Conservation (phyloP, 169 alveolate species). For the Cyclospora cayetanensis region DNA sequence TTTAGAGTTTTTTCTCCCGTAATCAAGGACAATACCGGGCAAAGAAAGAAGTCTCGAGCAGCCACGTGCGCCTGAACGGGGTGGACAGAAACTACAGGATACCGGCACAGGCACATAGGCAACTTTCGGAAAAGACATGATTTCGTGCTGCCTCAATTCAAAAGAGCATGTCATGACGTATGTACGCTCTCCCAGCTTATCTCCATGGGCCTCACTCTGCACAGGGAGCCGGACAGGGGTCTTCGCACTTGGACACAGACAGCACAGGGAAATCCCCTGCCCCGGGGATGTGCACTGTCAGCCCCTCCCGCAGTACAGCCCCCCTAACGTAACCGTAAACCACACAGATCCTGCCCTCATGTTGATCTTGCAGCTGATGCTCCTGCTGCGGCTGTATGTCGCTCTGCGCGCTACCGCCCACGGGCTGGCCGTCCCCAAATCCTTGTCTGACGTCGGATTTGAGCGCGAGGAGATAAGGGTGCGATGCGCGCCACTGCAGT, state of each 20-base stretch:
- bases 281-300: conserved; percentile 91
- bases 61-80: too few species aligned
- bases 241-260: conserved; percentile 82
- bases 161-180: too few species aligned
- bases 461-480: conserved; percentile 96
- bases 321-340: conserved; percentile 97
- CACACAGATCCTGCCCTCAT: conserved; percentile 72
- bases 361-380: background rate
- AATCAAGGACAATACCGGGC: too few species aligned
- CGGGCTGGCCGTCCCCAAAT: background rate
- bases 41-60: too few species aligned
- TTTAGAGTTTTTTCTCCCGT: too few species aligned
- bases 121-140: too few species aligned
- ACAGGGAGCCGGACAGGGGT: conserved; percentile 89
- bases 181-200: too few species aligned
- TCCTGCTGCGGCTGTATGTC: background rate
- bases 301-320: conserved; percentile 88
- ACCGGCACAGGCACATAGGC: too few species aligned
- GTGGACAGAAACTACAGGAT: too few species aligned
- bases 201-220: conserved; percentile 53
- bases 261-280: conserved; percentile 89
- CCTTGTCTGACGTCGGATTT: conserved; percentile 80
- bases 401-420: background rate
- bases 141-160: too few species aligned
- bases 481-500: conserved; percentile 95